Evolutionary conservation across 345 rosid species (phyloP), one percentile per base, ranked within the genome.

Genomic region (Gynandropsis gynandra): DNA sequence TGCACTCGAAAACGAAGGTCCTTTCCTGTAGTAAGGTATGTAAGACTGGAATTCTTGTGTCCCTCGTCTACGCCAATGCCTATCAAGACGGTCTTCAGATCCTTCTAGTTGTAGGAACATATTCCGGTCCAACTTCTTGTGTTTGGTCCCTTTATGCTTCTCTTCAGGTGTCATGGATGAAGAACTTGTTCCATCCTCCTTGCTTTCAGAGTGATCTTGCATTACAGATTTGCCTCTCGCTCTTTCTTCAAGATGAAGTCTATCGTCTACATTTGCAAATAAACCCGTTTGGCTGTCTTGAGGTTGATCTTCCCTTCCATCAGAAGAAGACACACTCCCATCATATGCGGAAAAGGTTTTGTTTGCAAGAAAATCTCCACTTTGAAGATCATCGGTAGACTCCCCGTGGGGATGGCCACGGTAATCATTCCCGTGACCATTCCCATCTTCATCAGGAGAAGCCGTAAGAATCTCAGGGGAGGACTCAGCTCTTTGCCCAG

Each of bases 251-350:
- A 69, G 57, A 68, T 63, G 35, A 36, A 42, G 66, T 46, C 61
- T 52, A 44, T 73, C 69, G 18, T 56, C 37, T 13, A 61, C 41
- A 52, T 31, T 53, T 48, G 52, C 59, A 19, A n/a, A 50, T 32
- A 56, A 34, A 46, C 55, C 41, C 6, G 64, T 36, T 10, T 61
- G 57, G 38, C 63, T 65, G 47, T 64, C 63, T 31, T 63, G 64
- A 34, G 74, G 52, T 49, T 64, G 82, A 67, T 81, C 87, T 68
- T 76, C 89, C 1, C 61, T 52, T 47, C 67, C 80, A n/a, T 76
- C 89, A 63, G 47, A 73, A 1, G 95, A 89, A 61, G 98, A 83
- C 64, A 81, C 56, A 16, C 78, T 76, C 46, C 78, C 85, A 70
- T 80, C 87, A 64, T 81, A 83, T 41, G 86, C 83, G 64, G 66